These are phyloP conservation scores for Forsythia viridissima DNA, from an alignment of 257 asterid genomes.

Conservation along the genomic window DNA sequence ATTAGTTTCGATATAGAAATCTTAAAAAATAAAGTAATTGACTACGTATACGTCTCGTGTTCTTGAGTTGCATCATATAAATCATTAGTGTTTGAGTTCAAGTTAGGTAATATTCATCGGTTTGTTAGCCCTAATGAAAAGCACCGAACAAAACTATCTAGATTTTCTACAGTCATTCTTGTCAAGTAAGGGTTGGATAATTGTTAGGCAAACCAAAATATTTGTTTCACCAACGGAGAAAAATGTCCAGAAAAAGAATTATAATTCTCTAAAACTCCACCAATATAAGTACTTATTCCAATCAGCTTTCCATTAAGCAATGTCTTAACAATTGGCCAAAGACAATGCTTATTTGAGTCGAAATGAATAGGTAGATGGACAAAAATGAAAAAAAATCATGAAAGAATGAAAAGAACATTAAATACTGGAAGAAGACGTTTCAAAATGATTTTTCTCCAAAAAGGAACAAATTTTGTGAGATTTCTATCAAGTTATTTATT, in stretches of 20 bases:
- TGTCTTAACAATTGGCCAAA: slow-evolving; percentile 42
- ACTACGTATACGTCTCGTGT: too few relatives aligned
- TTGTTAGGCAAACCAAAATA: slow-evolving; percentile 22
- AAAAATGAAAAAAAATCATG: slow-evolving; percentile 27
- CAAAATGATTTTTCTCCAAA: slow-evolving; percentile 28
- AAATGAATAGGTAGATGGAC: slow-evolving; percentile 25
- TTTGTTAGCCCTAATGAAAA: not conserved
- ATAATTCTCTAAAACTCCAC: slow-evolving; percentile 38
- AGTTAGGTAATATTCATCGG: not conserved
- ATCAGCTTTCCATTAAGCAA: slow-evolving; percentile 37
- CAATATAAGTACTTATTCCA: slow-evolving; percentile 27
- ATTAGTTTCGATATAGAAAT: too few relatives aligned
- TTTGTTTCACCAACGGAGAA: slow-evolving; percentile 25
- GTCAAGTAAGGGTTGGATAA: not conserved
- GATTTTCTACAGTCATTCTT: not conserved
- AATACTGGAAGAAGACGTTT: slow-evolving; percentile 33
- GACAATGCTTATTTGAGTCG: slow-evolving; percentile 28
- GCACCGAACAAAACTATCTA: not conserved
- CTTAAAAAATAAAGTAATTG: not conserved
- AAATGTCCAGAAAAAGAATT: slow-evolving; percentile 25
- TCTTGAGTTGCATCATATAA: too few relatives aligned
- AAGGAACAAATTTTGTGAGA: slow-evolving; percentile 21
- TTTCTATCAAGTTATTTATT: slow-evolving; percentile 35
- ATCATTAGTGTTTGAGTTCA: not conserved
- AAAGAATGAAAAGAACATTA: slow-evolving; percentile 33